A percentile compares a stretch with the other conserved stretches of the same genome.
These are phyloP conservation scores for Elaeis oleifera DNA, from an alignment of 202 grass and related monocot genomes.

Conservation along the genomic window DNA sequence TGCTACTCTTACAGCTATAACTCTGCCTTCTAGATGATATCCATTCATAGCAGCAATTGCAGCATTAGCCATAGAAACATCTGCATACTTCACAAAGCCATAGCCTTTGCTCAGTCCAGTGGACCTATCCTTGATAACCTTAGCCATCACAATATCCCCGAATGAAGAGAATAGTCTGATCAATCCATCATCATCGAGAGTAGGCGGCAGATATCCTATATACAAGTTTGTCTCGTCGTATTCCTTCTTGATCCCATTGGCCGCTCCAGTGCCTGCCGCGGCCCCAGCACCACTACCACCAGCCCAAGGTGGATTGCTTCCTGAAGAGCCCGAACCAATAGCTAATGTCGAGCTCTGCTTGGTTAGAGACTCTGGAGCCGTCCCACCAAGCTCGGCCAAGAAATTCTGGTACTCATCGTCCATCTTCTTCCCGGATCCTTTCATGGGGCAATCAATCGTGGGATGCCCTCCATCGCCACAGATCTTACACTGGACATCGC, in stretches of 20 bases:
- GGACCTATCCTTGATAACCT: constrained; percentile 87
- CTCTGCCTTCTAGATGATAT: constrained; percentile 73
- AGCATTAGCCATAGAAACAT: constrained; percentile 78
- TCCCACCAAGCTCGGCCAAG: constrained; percentile 81
- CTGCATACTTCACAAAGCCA: constrained; percentile 84
- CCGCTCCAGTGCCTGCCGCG: constrained; percentile 4
- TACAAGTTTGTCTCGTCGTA: constrained; percentile 92
- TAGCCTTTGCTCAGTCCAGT: constrained; percentile 86
- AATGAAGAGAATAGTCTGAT: constrained; percentile 69
- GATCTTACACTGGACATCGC: constrained; percentile 82
- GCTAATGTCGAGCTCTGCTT: constrained; percentile 52
- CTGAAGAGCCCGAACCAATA: constrained; percentile 24
- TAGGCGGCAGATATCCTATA: constrained; percentile 76
- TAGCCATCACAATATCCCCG: constrained; percentile 89
- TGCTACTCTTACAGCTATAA: constrained; percentile 78
- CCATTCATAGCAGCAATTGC: constrained; percentile 78
- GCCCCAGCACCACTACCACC: constrained; percentile 17
- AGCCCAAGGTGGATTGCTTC: constrained; percentile 52
- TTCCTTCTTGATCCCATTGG: constrained; percentile 59
- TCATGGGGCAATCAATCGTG: constrained; percentile 89
- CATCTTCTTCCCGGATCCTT: constrained; percentile 92
- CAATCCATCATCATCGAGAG: constrained; percentile 70
- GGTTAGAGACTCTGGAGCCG: constrained; percentile 70
- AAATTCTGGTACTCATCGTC: constrained; percentile 98
- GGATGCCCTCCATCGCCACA: constrained; percentile 94